Percentiles rank a stretch among this genome's conserved stretches.
Conservation (phyloP, 116 monocot species). For the Phalaenopsis hybrid region DNA sequence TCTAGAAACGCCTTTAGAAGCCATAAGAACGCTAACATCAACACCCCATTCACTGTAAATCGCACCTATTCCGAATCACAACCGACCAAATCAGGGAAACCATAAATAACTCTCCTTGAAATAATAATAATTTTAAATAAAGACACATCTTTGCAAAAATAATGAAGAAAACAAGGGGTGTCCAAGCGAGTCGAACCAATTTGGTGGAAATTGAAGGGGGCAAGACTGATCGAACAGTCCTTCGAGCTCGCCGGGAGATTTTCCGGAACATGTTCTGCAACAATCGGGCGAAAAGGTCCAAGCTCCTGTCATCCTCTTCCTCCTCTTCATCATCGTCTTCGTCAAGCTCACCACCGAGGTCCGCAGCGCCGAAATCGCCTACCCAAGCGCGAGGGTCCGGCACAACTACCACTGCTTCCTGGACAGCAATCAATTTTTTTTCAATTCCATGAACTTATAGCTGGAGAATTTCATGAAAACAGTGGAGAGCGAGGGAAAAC, state of each 20-base stretch:
- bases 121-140: neutral
- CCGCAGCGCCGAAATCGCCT: constrained; percentile 13
- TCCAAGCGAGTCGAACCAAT: constrained; percentile 36
- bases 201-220: constrained; percentile 64
- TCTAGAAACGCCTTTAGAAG: constrained; percentile 90
- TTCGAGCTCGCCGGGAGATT: constrained; percentile 59
- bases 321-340: constrained; percentile 33
- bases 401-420: constrained; percentile 52
- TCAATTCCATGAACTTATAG: neutral
- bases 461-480: neutral
- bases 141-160: neutral
- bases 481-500: neutral
- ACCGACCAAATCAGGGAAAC: neutral
- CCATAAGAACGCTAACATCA: constrained; percentile 82
- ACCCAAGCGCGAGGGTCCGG: constrained; percentile 60
- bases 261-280: constrained; percentile 61
- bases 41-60: constrained; percentile 80
- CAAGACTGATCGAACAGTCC: constrained; percentile 73
- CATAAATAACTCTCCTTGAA: neutral
- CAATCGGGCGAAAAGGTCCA: constrained; percentile 74
- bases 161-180: neutral
- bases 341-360: constrained; percentile 21
- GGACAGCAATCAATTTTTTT: neutral
- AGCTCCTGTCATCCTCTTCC: constrained; percentile 76
- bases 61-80: constrained; percentile 38